Evolutionary conservation across 441 rosid species (phyloP).

Genomic region (Codiaeum variegatum): DNA sequence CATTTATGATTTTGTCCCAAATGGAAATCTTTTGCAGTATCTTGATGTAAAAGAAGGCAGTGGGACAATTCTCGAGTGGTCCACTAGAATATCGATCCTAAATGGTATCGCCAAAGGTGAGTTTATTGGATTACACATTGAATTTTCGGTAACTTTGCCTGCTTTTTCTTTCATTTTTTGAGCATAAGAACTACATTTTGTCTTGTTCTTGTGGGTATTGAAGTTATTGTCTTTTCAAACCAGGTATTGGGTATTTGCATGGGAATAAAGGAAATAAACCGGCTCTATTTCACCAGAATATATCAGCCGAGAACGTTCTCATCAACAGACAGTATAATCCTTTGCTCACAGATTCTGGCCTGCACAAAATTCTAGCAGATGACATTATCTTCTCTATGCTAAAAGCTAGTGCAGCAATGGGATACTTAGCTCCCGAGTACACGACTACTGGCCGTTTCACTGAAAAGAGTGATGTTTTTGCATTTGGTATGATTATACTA

Average conservation of each 20-base stretch:
- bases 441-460: conserved; percentile 82
- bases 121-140: background rate
- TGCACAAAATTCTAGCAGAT: conserved; percentile 83
- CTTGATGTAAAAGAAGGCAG: conserved; percentile 60
- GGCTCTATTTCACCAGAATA: conserved; percentile 72
- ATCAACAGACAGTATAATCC: conserved; percentile 62
- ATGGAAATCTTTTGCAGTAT: conserved; percentile 68
- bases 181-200: background rate
- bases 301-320: conserved; percentile 74
- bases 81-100: conserved; percentile 65
- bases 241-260: conserved; percentile 79
- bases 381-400: conserved; percentile 85
- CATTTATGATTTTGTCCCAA: conserved; percentile 69
- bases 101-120: conserved; percentile 85
- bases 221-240: conserved; percentile 12
- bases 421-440: conserved; percentile 94
- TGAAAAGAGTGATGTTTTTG: conserved; percentile 82
- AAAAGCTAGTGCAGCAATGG: conserved; percentile 95
- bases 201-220: background rate
- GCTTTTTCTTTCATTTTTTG: background rate
- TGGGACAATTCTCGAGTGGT: conserved; percentile 71
- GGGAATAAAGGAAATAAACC: conserved; percentile 52
- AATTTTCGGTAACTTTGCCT: background rate
- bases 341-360: conserved; percentile 67
- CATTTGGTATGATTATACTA: conserved; percentile 67